Evolutionary conservation across 179 eudicot species (phyloP).

Genomic region (Pouteria campechiana): DNA sequence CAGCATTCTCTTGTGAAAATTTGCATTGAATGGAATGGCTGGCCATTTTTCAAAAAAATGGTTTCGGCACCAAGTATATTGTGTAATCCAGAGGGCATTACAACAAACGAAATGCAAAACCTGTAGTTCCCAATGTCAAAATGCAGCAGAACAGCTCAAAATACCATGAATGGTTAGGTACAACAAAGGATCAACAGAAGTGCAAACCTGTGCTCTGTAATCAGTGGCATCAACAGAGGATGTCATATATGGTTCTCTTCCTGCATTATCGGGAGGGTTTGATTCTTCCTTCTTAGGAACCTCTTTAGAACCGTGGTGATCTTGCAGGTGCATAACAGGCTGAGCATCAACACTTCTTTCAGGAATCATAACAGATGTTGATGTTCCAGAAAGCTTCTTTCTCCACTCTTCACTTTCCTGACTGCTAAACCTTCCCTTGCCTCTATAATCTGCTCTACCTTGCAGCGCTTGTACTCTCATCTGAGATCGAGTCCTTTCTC

Average conservation of each 20-base stretch:
- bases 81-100: no score
- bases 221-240: conserved; percentile 38
- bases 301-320: conserved; percentile 11
- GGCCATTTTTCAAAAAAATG: no score
- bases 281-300: conserved; percentile 18
- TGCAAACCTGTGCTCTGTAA: conserved; percentile 40
- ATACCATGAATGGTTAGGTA: background rate
- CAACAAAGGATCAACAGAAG: background rate
- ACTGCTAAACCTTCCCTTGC: conserved; percentile 37
- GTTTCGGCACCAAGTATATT: no score
- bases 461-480: conserved; percentile 41
- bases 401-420: conserved; percentile 55
- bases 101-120: no score
- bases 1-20: no score
- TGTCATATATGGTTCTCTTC: conserved; percentile 17
- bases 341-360: conserved; percentile 20
- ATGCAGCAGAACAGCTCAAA: no score
- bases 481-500: conserved; percentile 13
- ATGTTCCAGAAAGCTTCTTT: conserved; percentile 27
- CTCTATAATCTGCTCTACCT: conserved; percentile 31
- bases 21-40: no score
- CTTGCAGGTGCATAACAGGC: conserved; percentile 15
- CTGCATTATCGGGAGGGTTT: conserved; percentile 25
- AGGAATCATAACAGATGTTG: conserved; percentile 12
- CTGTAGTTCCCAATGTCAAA: no score